Evolutionary conservation across 1,284 basidiomycete genomes (phyloP).

Genomic region (Mycosarcoma maydis): DNA sequence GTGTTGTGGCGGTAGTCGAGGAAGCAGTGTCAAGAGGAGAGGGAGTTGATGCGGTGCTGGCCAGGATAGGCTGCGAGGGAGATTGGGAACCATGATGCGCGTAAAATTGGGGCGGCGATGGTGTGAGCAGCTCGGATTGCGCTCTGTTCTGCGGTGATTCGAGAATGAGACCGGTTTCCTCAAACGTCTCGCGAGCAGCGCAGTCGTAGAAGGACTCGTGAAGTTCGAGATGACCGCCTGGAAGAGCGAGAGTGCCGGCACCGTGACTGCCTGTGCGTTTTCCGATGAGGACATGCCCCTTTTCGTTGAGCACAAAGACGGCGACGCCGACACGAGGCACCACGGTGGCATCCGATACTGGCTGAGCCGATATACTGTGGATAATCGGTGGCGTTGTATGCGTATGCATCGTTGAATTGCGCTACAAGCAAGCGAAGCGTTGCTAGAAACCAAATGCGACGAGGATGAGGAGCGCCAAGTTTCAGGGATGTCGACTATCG

Average conservation of each 20-base stretch:
- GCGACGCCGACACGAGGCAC: constrained; percentile 61
- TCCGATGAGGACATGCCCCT: constrained; percentile 56
- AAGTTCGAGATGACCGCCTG: constrained; percentile 65
- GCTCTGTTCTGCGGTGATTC: constrained; percentile 11
- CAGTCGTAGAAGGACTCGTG: constrained; percentile 62
- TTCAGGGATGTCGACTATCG: background rate
- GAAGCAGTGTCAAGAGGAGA: constrained; percentile 3
- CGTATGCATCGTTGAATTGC: background rate
- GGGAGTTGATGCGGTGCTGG: constrained; percentile 12
- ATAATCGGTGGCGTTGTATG: constrained; percentile 3
- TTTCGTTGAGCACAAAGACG: constrained; percentile 57
- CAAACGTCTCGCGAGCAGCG: constrained; percentile 46
- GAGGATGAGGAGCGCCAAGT: background rate
- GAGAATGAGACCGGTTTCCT: constrained; percentile 50
- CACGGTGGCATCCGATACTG: constrained; percentile 43
- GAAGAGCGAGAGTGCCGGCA: constrained; percentile 57
- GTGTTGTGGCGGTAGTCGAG: background rate
- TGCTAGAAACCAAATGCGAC: too few relatives aligned
- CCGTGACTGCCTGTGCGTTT: constrained; percentile 62
- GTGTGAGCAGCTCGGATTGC: constrained; percentile 11
- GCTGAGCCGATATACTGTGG: background rate
- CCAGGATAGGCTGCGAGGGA: constrained; percentile 13
- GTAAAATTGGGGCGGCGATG: constrained; percentile 1
- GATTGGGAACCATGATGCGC: constrained; percentile 14
- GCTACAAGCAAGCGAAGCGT: too few relatives aligned